Conservation (phyloP, 2,329 filamentous ascomycete species). For the Beauveria sp. region DNA sequence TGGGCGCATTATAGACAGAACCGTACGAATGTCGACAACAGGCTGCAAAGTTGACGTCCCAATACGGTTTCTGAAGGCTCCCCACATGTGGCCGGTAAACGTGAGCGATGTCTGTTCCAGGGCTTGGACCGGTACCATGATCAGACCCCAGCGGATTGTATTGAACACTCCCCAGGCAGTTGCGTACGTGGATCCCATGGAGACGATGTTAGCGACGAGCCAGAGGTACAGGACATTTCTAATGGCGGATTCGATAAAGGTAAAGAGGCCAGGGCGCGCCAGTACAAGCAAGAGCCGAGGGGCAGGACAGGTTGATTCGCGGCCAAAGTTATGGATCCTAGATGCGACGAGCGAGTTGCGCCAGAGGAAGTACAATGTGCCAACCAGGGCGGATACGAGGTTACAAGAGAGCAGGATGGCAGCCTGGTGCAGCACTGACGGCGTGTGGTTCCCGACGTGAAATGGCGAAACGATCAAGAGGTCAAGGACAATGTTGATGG, state of each 20-base stretch:
- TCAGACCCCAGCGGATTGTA: constrained; percentile 64
- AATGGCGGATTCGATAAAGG: constrained; percentile 56
- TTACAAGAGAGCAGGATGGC: constrained; percentile 55
- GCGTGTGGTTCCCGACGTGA: constrained; percentile 45
- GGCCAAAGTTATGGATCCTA: not conserved
- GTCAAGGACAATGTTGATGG: constrained; percentile 59
- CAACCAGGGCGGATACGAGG: constrained; percentile 43
- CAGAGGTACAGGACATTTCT: constrained; percentile 65
- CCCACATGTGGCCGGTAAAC: constrained; percentile 63
- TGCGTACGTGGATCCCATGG: constrained; percentile 55
- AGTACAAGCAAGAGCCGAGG: constrained; percentile 41
- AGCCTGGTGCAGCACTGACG: constrained; percentile 58
- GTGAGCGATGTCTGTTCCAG: constrained; percentile 57
- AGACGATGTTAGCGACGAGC: constrained; percentile 57
- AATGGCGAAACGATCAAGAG: constrained; percentile 59
- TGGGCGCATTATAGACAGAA: constrained; percentile 37
- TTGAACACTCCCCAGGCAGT: constrained; percentile 69
- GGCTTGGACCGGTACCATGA: constrained; percentile 65
- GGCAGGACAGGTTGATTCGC: constrained; percentile 25
- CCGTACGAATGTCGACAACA: constrained; percentile 7
- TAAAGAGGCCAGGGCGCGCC: constrained; percentile 47
- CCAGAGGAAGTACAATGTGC: constrained; percentile 51
- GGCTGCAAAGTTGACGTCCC: constrained; percentile 18
- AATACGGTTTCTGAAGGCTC: constrained; percentile 32
- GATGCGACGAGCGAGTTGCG: not conserved